Evolutionary conservation across 176 grass and related monocot genomes (phyloP).

Genomic region (Carex parvula): DNA sequence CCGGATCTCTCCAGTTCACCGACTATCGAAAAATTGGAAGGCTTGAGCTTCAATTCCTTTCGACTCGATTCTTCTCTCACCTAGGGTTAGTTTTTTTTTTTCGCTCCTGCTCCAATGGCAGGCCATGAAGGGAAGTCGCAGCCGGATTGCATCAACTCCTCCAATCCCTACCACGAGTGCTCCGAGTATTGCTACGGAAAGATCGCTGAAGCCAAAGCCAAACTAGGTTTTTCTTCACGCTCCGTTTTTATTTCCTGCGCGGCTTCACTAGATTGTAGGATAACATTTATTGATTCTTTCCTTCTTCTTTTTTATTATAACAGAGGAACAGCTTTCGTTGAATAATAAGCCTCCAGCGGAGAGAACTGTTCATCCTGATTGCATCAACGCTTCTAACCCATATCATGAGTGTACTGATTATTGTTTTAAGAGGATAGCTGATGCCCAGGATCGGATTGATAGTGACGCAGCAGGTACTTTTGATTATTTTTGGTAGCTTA

Average conservation of each 20-base stretch:
- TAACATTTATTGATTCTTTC: background rate
- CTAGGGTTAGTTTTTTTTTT: background rate
- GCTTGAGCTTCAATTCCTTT: background rate
- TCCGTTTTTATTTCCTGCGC: background rate
- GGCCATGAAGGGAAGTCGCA: slow-evolving; percentile 23
- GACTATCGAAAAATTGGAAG: background rate
- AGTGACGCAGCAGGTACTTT: slow-evolving; percentile 33
- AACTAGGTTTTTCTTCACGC: slow-evolving; percentile 4
- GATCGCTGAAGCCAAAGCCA: slow-evolving; percentile 46
- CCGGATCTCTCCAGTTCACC: background rate
- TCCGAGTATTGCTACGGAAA: slow-evolving; percentile 41
- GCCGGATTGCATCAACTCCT: slow-evolving; percentile 54
- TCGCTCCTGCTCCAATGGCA: background rate
- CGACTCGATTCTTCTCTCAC: slow-evolving; percentile 2
- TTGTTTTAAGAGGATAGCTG: slow-evolving; percentile 42
- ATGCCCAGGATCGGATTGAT: slow-evolving; percentile 16
- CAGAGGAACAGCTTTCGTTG: background rate
- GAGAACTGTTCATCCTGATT: slow-evolving; percentile 37
- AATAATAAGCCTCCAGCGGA: slow-evolving; percentile 21
- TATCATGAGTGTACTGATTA: slow-evolving; percentile 51
- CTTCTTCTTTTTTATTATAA: background rate
- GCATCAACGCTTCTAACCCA: slow-evolving; percentile 52
- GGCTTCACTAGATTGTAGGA: background rate
- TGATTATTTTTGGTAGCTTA: background rate
- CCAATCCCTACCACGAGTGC: slow-evolving; percentile 57